Evolutionary conservation across 2,329 filamentous ascomycete species (phyloP), one percentile per base, ranked within the genome.

Genomic region (Juglanconis sp.): DNA sequence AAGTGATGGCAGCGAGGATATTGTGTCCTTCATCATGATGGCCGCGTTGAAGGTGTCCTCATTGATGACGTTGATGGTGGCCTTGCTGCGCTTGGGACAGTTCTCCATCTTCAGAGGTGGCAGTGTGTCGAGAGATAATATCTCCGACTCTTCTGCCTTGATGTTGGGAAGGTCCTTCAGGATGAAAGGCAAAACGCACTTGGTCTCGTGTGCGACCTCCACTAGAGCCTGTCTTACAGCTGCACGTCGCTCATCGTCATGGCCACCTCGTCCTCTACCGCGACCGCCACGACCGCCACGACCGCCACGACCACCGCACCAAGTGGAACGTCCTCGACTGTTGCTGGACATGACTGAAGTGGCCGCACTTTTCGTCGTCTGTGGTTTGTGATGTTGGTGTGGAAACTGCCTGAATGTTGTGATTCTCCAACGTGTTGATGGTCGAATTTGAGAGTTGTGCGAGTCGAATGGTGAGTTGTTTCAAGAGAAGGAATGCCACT

Each of bases 1-100:
- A 36, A 52, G 61, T 38, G 56, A 46, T 24, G 60, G 50, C 36
- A n/a, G 10, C 9, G 44, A n/a, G 32, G 40, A 30, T 17, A n/a
- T 48, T n/a, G 42, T 30, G 53, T 51, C 15, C 32, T 67, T 66
- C 30, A 80, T 71, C 4, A 67, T 67, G 48, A 85, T 74, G 6
- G 84, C 86, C 1, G 79, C 80, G 65, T 87, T 82, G 65, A 86
- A 78, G 0, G 80, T 81, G 66, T 89, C 86, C 17, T 77, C 76
- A 65, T 86, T 79, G 58, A 86, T 66, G 42, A 88, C 79, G 32
- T 72, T 74, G 65, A 88, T 69, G 17, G 63, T 58, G 3, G 70
- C 60, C 24, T 52, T 59, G 5, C 68, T 65, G 44, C 75, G 72
- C 4, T 65, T 68, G 1, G 84, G 83, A 61, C 79, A 83, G 48